Evolutionary conservation across 192 early-diverging fungal genomes (phyloP).

Genomic region (Backusella australiensis): DNA sequence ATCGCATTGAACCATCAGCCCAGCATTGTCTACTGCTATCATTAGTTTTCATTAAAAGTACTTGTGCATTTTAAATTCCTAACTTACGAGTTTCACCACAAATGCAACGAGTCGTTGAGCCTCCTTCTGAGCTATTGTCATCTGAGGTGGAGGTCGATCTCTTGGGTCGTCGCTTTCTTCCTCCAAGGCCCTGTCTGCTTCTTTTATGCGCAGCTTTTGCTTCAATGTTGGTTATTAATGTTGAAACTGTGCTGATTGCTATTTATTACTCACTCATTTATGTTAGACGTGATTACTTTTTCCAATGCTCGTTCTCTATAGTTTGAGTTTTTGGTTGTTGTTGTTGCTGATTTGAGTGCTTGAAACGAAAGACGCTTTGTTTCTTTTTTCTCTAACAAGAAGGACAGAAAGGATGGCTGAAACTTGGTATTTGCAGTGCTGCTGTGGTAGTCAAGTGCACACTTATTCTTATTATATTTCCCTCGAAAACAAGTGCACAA

Average conservation of each 20-base stretch:
- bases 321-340: no score
- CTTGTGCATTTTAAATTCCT: not conserved
- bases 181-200: not conserved
- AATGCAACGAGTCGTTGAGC: conserved; percentile 47
- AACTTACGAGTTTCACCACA: conserved; percentile 51
- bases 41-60: not conserved
- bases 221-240: not conserved
- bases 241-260: not conserved
- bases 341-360: not conserved
- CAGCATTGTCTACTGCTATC: conserved; percentile 39
- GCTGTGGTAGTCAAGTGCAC: not conserved
- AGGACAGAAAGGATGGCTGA: not conserved
- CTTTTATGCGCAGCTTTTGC: conserved; percentile 11
- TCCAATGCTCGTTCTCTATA: not conserved
- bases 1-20: conserved; percentile 52
- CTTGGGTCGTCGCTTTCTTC: conserved; percentile 3
- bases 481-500: not conserved
- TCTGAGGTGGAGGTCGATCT: conserved; percentile 30
- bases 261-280: not conserved
- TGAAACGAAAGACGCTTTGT: not conserved
- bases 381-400: not conserved
- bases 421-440: not conserved
- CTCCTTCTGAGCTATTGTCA: conserved; percentile 43
- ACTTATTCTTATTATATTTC: not conserved
- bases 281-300: not conserved